Evolutionary conservation across 2,329 filamentous ascomycete species (phyloP).

Genomic region (Kalmusia sp.): DNA sequence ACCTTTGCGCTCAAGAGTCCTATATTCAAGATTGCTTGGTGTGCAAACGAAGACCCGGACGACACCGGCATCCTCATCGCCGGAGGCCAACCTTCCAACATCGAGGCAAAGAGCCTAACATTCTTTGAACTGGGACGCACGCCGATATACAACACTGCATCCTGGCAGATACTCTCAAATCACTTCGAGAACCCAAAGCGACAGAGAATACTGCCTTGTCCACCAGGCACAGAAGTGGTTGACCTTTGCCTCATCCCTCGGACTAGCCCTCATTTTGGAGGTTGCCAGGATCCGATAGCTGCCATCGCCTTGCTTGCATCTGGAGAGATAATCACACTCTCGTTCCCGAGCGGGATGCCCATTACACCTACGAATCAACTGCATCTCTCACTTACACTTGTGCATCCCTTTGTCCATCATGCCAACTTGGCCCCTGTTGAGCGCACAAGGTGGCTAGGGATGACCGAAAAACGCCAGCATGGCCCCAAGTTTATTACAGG

Average conservation of each 20-base stretch:
- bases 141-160: conserved; percentile 88
- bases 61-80: conserved; percentile 89
- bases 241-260: conserved; percentile 87
- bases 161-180: conserved; percentile 81
- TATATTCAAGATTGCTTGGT: conserved; percentile 84
- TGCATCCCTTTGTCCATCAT: conserved; percentile 86
- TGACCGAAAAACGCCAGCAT: conserved; percentile 82
- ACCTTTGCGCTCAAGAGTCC: conserved; percentile 72
- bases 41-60: conserved; percentile 90
- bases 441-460: conserved; percentile 83
- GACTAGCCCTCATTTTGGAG: conserved; percentile 81
- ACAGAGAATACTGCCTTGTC: conserved; percentile 74
- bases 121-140: conserved; percentile 90
- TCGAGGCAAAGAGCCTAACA: conserved; percentile 77
- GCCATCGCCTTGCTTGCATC: conserved; percentile 80
- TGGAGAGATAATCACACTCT: conserved; percentile 87
- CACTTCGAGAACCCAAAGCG: conserved; percentile 81
- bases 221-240: conserved; percentile 76
- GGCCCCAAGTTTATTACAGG: conserved; percentile 81
- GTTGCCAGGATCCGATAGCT: conserved; percentile 89
- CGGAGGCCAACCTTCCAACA: conserved; percentile 75
- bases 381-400: conserved; percentile 83
- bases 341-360: conserved; percentile 88
- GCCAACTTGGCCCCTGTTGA: conserved; percentile 76
- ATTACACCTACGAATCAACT: conserved; percentile 93